Evolutionary conservation across 805 yeast species (phyloP).

Genomic region (Zygoascus flipseniorum): DNA sequence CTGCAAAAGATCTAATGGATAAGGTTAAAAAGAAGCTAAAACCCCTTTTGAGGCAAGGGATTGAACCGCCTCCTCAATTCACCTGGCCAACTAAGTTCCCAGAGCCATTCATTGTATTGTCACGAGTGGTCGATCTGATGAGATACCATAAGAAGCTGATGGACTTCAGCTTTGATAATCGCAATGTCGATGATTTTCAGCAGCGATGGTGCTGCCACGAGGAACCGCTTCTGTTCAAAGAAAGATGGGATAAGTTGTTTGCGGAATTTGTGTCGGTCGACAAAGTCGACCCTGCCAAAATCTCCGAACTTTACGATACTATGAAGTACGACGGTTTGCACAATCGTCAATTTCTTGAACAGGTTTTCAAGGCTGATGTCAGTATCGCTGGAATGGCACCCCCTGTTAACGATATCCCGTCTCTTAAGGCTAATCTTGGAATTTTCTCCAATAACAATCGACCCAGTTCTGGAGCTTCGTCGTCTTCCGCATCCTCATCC

Average conservation of each 20-base stretch:
- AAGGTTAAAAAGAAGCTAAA: constrained; percentile 93
- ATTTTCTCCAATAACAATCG: constrained; percentile 39
- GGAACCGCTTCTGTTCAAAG: constrained; percentile 81
- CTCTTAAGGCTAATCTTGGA: constrained; percentile 8
- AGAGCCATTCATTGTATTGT: constrained; percentile 89
- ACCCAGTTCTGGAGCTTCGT: constrained; percentile 54
- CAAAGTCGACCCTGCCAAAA: constrained; percentile 95
- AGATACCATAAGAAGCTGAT: constrained; percentile 77
- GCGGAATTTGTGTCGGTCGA: constrained; percentile 87
- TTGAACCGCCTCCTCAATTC: constrained; percentile 94
- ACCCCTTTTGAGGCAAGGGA: constrained; percentile 89
- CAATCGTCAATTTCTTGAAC: constrained; percentile 79
- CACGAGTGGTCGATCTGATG: constrained; percentile 92
- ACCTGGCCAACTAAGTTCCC: constrained; percentile 99
- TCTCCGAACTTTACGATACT: constrained; percentile 92
- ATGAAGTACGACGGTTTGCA: constrained; percentile 98
- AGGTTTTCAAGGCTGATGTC: constrained; percentile 61
- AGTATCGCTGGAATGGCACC: constrained; percentile 27
- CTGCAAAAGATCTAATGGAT: constrained; percentile 97
- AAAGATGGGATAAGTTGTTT: constrained; percentile 95
- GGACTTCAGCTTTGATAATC: constrained; percentile 66
- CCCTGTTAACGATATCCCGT: constrained; percentile 17
- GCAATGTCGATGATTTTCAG: constrained; percentile 62
- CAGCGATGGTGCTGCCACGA: constrained; percentile 94
- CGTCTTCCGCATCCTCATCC: constrained; percentile 18